Evolutionary conservation across 2,329 filamentous ascomycete genomes (phyloP), one percentile per base, ranked within the genome.

Genomic region (Beauveria australis): DNA sequence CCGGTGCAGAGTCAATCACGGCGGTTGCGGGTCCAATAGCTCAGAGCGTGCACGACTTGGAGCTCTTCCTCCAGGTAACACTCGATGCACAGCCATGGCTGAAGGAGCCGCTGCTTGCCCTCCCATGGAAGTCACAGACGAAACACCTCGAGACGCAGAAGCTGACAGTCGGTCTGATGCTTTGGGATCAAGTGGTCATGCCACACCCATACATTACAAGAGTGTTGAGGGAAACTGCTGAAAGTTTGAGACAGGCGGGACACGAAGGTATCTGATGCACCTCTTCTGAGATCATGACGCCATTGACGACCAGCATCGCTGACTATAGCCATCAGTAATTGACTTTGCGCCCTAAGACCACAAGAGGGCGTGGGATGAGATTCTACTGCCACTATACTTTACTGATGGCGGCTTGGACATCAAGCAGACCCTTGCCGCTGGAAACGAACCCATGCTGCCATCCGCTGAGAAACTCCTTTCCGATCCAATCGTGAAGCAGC

Each of bases 331-430:
- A 61, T 76, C 85, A 56, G 65, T 84, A 64, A 71, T 84, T n/a
- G 76, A 83, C 7, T 81, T 83, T 81, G 67, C 80, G 64, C 71
- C 81, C 54, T 76, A 75, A 67, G 74, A 78, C 61, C 84, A 84
- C 65, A 69, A 72, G 19, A 68, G 78, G 51, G 77, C 78, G 0
- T 71, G 80, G 64, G 73, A 76, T 47, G 69, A 81, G 16, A 70
- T 79, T 19, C 8, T 43, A 53, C 60, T 58, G n/a, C 33, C 37
- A 37, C 68, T 82, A 1, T 85, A 84, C 68, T 86, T 81, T 66
- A 68, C 75, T 4, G 84, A 87, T 64, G 83, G 81, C 40, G 84
- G 76, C 2, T 71, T 72, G 18, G 78, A 81, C 62, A 78, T 80
- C 48, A 68, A 66, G 2, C 75, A 73, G 5, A 76, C 77, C 1